Evolutionary conservation across 495 filamentous ascomycete species (phyloP), one percentile per base, ranked within the genome.

Genomic region (Aspergillus cristatus): DNA sequence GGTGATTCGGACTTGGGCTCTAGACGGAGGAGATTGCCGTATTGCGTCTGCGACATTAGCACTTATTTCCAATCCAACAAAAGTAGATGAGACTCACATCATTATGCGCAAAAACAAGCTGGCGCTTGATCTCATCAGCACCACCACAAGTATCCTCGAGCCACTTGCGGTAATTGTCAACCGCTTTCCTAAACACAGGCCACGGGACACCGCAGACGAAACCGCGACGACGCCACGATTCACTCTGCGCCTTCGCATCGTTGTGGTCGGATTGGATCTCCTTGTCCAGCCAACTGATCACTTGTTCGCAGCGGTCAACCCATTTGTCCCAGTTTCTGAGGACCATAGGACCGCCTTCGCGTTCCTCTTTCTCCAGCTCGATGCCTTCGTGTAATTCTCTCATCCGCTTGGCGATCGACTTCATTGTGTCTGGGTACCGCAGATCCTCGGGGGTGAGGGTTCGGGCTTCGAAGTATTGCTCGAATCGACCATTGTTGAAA

Each of bases 381-480:
- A 99, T 81, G 6, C 91, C 91, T 38, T 93, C 86, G 46, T 99
- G 91, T 14, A 99, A 70, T 60, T 99, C 91, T 42, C 87, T 72
- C 85, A 99, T 94, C 28, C 91, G 81, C 68, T 97, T 99, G n/a
- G 91, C 89, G 54, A 99, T 97, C 47, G 94, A 84, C 48, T 75
- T 84, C 26, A 84, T 89, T 0, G 84, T 95, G 20, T 82, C 81
- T 2, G 88, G 82, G 35, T 79, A 72, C 15, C 85, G 79, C 35
- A 99, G 62, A 51, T 94, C 86, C 7, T 73, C 63, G 2, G 81
- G 68, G 0, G 81, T 89, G 20, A 99, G 67, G 1, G 91, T 78
- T 14, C 71, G 68, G 0, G 93, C 85, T 51, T 94, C 73, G 48
- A 91, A 82, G 55, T 79, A 95, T 58, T 97, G 79, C 58, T 99